Evolutionary conservation across 352 stramenopile species (phyloP).

Genomic region (Phytopythium boreale): DNA sequence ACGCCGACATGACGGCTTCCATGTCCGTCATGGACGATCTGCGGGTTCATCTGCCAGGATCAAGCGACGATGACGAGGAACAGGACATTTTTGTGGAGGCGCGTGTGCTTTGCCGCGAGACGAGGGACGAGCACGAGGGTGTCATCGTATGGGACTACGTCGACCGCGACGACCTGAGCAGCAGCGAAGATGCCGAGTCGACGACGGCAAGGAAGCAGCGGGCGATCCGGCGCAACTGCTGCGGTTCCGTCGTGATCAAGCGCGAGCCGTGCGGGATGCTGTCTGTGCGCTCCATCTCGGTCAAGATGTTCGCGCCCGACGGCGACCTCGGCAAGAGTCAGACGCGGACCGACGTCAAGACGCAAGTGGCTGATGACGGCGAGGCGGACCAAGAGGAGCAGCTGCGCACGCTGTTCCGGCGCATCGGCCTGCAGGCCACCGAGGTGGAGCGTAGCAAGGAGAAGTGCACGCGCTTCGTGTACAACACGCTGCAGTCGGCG

Average conservation of each 20-base stretch:
- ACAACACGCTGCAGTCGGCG: constrained; percentile 25
- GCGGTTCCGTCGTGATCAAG: constrained; percentile 39
- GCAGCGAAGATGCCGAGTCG: constrained; percentile 7
- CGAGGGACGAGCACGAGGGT: constrained; percentile 24
- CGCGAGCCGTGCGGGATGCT: constrained; percentile 40
- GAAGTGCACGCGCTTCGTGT: constrained; percentile 53
- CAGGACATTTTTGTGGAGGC: constrained; percentile 54
- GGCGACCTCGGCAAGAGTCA: background rate
- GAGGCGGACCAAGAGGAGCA: constrained; percentile 28
- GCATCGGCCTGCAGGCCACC: constrained; percentile 50
- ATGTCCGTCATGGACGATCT: constrained; percentile 35
- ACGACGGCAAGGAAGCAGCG: constrained; percentile 10
- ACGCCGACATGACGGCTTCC: constrained; percentile 39
- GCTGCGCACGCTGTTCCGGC: constrained; percentile 25
- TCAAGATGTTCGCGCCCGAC: constrained; percentile 57
- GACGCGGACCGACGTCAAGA: background rate
- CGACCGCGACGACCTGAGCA: constrained; percentile 53
- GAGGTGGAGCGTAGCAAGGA: constrained; percentile 47
- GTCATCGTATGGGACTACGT: constrained; percentile 67
- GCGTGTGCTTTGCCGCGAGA: constrained; percentile 48
- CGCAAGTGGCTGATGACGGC: background rate
- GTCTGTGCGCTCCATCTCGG: constrained; percentile 51
- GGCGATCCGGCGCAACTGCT: constrained; percentile 47
- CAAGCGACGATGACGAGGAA: background rate
- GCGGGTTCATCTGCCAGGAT: background rate